Percentiles rank a stretch among this genome's conserved stretches.
Evolutionary conservation across 2,329 filamentous ascomycete species (phyloP).

Genomic region (Berkeleyomyces rouxiae): DNA sequence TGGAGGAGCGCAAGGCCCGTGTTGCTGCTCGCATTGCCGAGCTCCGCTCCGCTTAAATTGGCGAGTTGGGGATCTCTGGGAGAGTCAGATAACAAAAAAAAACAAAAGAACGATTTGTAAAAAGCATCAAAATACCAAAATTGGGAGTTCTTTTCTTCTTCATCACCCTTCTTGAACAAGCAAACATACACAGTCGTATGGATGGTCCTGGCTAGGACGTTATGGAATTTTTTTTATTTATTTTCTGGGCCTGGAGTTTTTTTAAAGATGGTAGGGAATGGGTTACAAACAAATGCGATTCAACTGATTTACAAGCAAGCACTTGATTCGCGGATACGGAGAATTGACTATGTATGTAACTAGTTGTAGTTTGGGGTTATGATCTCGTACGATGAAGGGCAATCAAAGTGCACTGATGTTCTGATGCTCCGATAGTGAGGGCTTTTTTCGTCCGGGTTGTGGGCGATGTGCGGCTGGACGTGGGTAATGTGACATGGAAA

Average conservation of each 20-base stretch:
- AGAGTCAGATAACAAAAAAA: constrained; percentile 8
- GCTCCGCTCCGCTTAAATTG: constrained; percentile 32
- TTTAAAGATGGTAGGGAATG: not conserved
- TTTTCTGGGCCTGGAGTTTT: not conserved
- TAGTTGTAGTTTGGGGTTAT: not conserved
- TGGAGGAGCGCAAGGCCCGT: constrained; percentile 65
- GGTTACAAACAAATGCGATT: not conserved
- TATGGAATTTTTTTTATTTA: not conserved
- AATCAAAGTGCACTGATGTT: not conserved
- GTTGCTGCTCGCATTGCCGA: constrained; percentile 85
- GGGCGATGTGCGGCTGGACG: not conserved
- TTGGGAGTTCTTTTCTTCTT: constrained; percentile 1
- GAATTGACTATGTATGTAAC: not conserved
- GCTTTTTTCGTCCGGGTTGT: not conserved
- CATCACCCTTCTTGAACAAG: not conserved
- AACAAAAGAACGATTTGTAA: constrained; percentile 10
- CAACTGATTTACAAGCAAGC: not conserved
- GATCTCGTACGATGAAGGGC: not conserved
- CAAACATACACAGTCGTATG: not conserved
- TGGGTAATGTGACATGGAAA: not conserved
- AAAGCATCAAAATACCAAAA: constrained; percentile 1
- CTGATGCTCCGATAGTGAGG: not conserved
- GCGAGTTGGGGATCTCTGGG: not conserved
- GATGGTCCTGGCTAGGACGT: not conserved
- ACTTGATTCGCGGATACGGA: not conserved